These are phyloP conservation scores for Colletotrichum sansevieriae DNA, from an alignment of 2,329 filamentous ascomycete species.

Conservation along the genomic window DNA sequence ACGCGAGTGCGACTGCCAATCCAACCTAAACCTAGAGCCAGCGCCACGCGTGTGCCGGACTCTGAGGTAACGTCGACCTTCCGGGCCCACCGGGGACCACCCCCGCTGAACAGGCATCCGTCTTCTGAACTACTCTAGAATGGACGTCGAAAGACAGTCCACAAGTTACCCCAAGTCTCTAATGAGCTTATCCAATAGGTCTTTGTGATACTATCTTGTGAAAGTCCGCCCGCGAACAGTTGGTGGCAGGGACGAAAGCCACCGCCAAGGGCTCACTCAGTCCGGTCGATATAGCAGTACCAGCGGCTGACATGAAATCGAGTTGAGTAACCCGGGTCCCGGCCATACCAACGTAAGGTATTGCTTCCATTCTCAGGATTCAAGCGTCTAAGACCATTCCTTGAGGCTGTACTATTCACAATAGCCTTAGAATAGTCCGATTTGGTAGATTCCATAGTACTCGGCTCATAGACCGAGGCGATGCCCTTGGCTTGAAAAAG, in stretches of 20 bases:
- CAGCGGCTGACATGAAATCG: neutral
- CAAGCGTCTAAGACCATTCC: neutral
- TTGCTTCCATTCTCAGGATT: neutral
- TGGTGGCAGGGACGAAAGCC: neutral
- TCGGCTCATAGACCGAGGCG: too few species aligned
- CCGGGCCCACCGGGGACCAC: neutral
- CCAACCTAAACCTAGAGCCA: constrained; percentile 8
- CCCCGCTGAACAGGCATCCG: constrained; percentile 9
- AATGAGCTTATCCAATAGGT: neutral
- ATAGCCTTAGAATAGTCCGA: neutral
- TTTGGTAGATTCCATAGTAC: too few species aligned
- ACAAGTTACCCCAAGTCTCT: neutral
- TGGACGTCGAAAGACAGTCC: neutral
- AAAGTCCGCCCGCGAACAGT: neutral
- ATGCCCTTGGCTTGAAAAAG: constrained; percentile 6
- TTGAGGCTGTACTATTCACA: neutral
- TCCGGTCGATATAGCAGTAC: neutral
- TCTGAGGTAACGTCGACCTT: neutral
- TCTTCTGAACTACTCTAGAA: neutral
- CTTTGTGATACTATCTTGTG: neutral
- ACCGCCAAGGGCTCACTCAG: neutral
- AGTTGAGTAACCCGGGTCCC: too few species aligned
- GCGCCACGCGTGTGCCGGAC: constrained; percentile 2
- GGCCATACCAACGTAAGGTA: too few species aligned
- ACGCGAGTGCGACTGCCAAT: constrained; percentile 15